A percentile compares a stretch with the other conserved stretches of the same genome.
Evolutionary conservation across 495 filamentous ascomycete genomes (phyloP).

Genomic region (Aspergillus homomorphus): DNA sequence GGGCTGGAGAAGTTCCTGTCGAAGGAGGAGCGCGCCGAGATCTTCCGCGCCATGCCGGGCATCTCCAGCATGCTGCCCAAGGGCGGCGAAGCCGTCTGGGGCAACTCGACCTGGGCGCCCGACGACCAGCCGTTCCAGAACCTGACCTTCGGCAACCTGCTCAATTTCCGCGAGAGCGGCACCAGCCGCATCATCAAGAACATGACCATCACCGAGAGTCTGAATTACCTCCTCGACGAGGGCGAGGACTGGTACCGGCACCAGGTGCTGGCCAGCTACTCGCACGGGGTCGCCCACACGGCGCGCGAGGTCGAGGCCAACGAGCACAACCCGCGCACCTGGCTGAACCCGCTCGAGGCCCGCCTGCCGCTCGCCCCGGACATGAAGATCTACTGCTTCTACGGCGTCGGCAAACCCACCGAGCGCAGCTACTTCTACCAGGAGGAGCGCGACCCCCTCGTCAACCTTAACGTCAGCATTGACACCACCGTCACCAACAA

Average conservation of each 20-base stretch:
- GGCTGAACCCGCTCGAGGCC: slow-evolving; percentile 93
- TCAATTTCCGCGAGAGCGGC: slow-evolving; percentile 78
- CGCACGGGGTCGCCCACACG: slow-evolving; percentile 83
- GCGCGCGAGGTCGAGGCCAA: slow-evolving; percentile 80
- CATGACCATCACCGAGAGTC: slow-evolving; percentile 72
- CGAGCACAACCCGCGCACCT: slow-evolving; percentile 75
- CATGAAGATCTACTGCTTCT: slow-evolving; percentile 97
- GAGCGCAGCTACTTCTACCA: slow-evolving; percentile 91
- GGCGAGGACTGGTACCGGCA: slow-evolving; percentile 83
- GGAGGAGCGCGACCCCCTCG: slow-evolving; percentile 59
- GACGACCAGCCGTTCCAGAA: slow-evolving; percentile 76
- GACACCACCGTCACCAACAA: slow-evolving; percentile 73
- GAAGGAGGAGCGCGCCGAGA: slow-evolving; percentile 83
- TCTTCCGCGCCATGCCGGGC: slow-evolving; percentile 95
- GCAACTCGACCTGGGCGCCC: slow-evolving; percentile 82
- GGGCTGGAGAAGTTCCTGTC: slow-evolving; percentile 94
- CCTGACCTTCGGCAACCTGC: slow-evolving; percentile 71
- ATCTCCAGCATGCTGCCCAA: slow-evolving; percentile 97
- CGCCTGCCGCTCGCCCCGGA: slow-evolving; percentile 83
- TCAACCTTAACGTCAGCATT: slow-evolving; percentile 81
- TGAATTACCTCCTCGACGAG: slow-evolving; percentile 72
- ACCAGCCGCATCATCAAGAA: slow-evolving; percentile 63
- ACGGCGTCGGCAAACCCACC: slow-evolving; percentile 87
- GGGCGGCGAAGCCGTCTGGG: slow-evolving; percentile 91
- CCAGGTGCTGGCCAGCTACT: slow-evolving; percentile 70